These are phyloP conservation scores for Leucosporidium yakuticum DNA, from an alignment of 768 basidiomycete species.

Conservation along the genomic window DNA sequence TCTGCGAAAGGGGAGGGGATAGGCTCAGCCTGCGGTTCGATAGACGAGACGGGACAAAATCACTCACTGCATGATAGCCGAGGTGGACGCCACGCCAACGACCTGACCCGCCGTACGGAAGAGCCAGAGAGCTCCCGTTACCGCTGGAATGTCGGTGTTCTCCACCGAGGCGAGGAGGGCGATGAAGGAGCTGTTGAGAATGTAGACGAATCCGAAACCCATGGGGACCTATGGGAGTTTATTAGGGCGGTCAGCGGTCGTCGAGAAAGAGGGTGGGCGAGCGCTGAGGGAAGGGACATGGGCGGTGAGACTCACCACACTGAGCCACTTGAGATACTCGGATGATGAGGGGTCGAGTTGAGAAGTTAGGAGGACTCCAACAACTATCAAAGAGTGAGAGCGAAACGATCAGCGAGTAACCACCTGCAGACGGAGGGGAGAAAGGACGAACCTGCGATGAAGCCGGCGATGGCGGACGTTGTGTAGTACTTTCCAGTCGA, in stretches of 20 bases:
- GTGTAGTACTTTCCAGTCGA: slow-evolving; percentile 5
- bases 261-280: no score
- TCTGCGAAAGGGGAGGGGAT: no score
- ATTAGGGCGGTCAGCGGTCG: no score
- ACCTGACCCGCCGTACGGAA: slow-evolving; percentile 87
- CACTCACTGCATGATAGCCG: slow-evolving; percentile 78
- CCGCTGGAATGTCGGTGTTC: no score
- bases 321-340: neutral
- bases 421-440: no score
- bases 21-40: no score
- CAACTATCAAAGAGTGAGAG: no score
- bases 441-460: no score
- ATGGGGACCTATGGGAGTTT: slow-evolving; percentile 5
- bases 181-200: slow-evolving; percentile 9
- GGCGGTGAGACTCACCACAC: no score
- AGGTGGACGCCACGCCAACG: slow-evolving; percentile 82
- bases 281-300: no score
- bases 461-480: neutral
- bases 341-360: neutral
- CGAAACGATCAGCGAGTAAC: no score
- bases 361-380: neutral
- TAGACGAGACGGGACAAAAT: no score
- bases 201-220: slow-evolving; percentile 8
- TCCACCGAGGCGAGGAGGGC: slow-evolving; percentile 9
- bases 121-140: slow-evolving; percentile 51